Evolutionary conservation across 2,329 filamentous ascomycete genomes (phyloP).

Genomic region (Paracamarosporium sp.): DNA sequence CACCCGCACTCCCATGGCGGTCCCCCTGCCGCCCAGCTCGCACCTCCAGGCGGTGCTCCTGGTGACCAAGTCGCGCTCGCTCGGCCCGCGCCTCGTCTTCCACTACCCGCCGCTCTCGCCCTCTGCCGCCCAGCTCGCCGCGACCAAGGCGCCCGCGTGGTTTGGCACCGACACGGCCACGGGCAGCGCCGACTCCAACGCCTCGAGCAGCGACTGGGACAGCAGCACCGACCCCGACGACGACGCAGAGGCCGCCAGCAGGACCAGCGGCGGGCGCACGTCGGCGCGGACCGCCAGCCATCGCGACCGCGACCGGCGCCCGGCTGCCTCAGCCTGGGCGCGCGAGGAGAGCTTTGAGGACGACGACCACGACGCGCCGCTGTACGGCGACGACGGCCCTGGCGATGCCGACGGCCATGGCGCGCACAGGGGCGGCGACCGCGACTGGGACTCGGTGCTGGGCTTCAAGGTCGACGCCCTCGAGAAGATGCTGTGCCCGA

Average conservation of each 20-base stretch:
- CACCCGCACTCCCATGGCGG: too few species aligned
- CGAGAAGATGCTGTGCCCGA: slow-evolving; percentile 48
- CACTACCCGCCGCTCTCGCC: slow-evolving; percentile 50
- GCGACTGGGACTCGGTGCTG: slow-evolving; percentile 48
- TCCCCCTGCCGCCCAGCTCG: slow-evolving; percentile 43
- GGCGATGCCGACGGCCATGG: slow-evolving; percentile 16
- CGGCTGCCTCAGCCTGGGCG: slow-evolving; percentile 37
- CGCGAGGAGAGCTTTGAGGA: slow-evolving; percentile 45
- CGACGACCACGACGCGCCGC: slow-evolving; percentile 32
- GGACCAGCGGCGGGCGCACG: slow-evolving; percentile 41
- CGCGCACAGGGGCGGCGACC: slow-evolving; percentile 33
- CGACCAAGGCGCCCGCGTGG: slow-evolving; percentile 43
- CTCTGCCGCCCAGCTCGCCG: slow-evolving; percentile 41
- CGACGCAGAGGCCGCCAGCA: slow-evolving; percentile 41
- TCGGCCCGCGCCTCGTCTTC: slow-evolving; percentile 49
- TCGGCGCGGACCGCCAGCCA: slow-evolving; percentile 30
- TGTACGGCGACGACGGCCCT: slow-evolving; percentile 15
- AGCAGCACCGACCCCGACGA: slow-evolving; percentile 42
- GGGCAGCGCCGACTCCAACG: slow-evolving; percentile 40
- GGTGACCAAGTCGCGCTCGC: slow-evolving; percentile 47
- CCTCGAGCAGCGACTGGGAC: slow-evolving; percentile 46
- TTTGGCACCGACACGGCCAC: slow-evolving; percentile 46
- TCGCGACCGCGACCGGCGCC: slow-evolving; percentile 30
- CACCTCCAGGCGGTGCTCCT: slow-evolving; percentile 50
- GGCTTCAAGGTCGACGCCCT: slow-evolving; percentile 49